Percentiles rank a stretch among this genome's conserved stretches.
Evolutionary conservation across 2,329 filamentous ascomycete species (phyloP).

Genomic region (Zelopaecilomyces penicillatus): DNA sequence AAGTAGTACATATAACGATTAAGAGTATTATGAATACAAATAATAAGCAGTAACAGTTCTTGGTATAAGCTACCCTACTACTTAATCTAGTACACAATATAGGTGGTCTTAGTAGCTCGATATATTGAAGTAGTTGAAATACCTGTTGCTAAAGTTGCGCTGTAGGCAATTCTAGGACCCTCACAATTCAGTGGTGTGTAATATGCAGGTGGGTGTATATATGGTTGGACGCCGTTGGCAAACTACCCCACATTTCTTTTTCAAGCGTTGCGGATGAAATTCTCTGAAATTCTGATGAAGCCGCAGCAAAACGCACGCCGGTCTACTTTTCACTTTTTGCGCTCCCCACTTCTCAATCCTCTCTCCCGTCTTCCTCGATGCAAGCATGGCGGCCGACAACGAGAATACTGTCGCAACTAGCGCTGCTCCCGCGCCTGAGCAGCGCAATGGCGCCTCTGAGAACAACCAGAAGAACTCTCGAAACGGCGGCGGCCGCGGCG

Average conservation of each 20-base stretch:
- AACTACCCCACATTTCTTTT: conserved; percentile 1
- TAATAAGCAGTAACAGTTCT: neutral
- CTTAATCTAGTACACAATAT: neutral
- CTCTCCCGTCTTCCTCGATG: conserved; percentile 14
- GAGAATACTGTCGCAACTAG: conserved; percentile 20
- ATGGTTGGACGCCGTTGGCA: too few species aligned
- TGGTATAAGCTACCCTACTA: neutral
- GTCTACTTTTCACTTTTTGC: neutral
- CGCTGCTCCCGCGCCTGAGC: conserved; percentile 7
- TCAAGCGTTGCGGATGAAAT: conserved; percentile 3
- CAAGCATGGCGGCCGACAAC: conserved; percentile 24
- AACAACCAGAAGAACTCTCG: conserved; percentile 3
- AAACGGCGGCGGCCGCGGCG: conserved; percentile 4
- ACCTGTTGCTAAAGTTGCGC: too few species aligned
- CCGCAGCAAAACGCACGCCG: conserved; percentile 1
- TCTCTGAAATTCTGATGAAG: conserved; percentile 5
- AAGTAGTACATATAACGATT: neutral
- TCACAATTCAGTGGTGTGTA: too few species aligned
- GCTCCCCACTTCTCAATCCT: neutral
- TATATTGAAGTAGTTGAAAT: neutral
- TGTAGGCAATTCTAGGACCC: too few species aligned
- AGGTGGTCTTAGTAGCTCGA: conserved; percentile 1
- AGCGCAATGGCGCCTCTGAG: conserved; percentile 9
- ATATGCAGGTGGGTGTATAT: too few species aligned
- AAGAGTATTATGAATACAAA: neutral